Base-by-base conservation (phyloP, 805 yeast species). In the Brettanomyces nanus region DNA sequence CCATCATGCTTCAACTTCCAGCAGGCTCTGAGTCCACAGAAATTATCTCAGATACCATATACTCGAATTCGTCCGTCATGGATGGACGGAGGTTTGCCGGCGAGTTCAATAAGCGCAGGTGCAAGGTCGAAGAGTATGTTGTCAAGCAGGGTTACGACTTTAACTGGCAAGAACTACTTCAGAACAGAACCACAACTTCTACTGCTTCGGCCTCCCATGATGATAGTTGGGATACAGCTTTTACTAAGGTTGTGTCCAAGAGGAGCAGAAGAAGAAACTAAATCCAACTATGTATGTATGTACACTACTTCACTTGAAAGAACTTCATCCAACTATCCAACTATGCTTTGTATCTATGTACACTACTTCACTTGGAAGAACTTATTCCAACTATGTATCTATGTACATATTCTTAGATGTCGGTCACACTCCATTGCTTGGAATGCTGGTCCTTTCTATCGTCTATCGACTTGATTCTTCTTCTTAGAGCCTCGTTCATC, bases 31-130 rank as follows among this genome's bases (percentile, higher is more conserved):
- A 86, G 48, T 76, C 95, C 0, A 68, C 71, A 35, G 95, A 80
- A 56, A 84, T 90, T 56, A 87, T 90, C 54, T 81, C 95, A 2
- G 98, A 90, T 53, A 85, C 96, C 10, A 77, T 90, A 41, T 87
- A 86, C 63, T 78, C 92, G 19, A 83, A 86, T 43, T 82, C 95
- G 29, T 73, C 89, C 3, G 81, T 89, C 1, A 79, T 90, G 83
- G 96, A 92, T 58, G 97, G 97, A 19, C 78, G 95, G 55, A 71
- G 95, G 47, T 90, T 89, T 66, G 95, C 98, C 0, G 74, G 72
- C 40, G 98, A 92, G 54, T 92, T 92, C 57, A 68, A 81, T 54
- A 82, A 80, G 61, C 77, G 83, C 54, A 80, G 92, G 53, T 71
- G 70, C 43, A 70, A 66, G 35, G 89, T 85, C 40, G 97, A 87